These are phyloP conservation scores for Camellia sinensis DNA, from an alignment of 148 eudicot species.

Conservation along the genomic window DNA sequence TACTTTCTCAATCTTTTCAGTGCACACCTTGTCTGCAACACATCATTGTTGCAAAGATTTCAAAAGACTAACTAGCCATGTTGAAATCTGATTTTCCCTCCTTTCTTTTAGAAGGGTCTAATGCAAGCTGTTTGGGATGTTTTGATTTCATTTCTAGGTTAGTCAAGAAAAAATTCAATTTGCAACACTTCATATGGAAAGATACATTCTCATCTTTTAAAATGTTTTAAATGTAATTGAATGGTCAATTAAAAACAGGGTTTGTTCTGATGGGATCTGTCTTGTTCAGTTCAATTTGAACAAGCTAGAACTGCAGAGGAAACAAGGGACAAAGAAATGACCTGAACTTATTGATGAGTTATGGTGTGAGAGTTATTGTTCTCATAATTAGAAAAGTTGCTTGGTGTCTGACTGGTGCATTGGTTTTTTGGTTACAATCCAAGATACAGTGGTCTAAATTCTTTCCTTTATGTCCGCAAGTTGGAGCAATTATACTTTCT, in stretches of 20 bases:
- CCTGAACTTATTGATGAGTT: not conserved
- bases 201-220: not conserved
- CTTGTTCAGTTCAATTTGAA: not conserved
- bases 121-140: not conserved
- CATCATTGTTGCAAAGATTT: not conserved
- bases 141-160: not conserved
- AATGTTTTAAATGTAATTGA: not conserved
- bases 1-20: not conserved
- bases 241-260: not conserved
- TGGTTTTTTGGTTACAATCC: not conserved
- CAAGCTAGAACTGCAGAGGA: not conserved
- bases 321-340: not conserved
- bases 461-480: not conserved
- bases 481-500: not conserved
- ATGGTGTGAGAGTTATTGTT: not conserved
- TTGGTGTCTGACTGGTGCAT: not conserved
- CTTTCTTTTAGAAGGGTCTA: not conserved
- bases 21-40: not conserved
- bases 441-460: constrained; percentile 11
- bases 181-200: not conserved
- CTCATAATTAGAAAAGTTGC: not conserved
- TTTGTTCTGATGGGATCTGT: not conserved
- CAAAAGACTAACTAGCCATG: not conserved
- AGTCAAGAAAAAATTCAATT: not conserved
- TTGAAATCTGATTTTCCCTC: not conserved